phyloP scores from a whole-genome alignment of 352 stramenopile genomes.

The Globisporangium sylvaticum region DNA sequence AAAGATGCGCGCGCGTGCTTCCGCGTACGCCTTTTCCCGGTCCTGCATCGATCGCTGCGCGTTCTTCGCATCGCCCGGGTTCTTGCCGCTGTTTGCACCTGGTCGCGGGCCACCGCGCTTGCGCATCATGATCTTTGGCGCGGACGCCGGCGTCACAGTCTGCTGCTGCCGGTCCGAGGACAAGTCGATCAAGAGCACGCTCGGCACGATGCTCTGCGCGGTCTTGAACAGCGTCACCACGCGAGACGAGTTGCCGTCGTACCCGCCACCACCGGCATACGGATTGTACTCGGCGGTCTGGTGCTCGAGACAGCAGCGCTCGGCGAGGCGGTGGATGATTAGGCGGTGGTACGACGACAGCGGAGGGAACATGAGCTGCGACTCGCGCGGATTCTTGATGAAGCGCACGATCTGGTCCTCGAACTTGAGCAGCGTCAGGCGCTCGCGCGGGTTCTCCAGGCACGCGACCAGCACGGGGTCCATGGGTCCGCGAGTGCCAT shows the following conservation, averaged over 20 bases:
- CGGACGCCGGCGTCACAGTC: slow-evolving; percentile 60
- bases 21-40: slow-evolving; percentile 92
- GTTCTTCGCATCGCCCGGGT: slow-evolving; percentile 34
- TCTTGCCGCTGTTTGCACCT: slow-evolving; percentile 29
- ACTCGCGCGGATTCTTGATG: slow-evolving; percentile 53
- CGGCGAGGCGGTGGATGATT: slow-evolving; percentile 90
- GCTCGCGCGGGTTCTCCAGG: slow-evolving; percentile 77
- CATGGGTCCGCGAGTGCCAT: slow-evolving; percentile 39
- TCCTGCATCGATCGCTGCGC: slow-evolving; percentile 82
- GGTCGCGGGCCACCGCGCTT: slow-evolving; percentile 42
- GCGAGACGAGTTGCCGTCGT: slow-evolving; percentile 62
- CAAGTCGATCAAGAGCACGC: slow-evolving; percentile 87
- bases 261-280: slow-evolving; percentile 27
- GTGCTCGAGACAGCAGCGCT: slow-evolving; percentile 90
- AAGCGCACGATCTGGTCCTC: slow-evolving; percentile 88
- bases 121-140: slow-evolving; percentile 92
- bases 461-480: slow-evolving; percentile 76
- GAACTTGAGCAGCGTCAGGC: slow-evolving; percentile 80
- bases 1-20: slow-evolving; percentile 94
- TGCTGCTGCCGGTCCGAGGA: slow-evolving; percentile 64
- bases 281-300: slow-evolving; percentile 78
- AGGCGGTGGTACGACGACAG: slow-evolving; percentile 86
- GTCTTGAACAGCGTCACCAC: slow-evolving; percentile 90
- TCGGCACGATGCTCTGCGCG: slow-evolving; percentile 65
- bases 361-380: slow-evolving; percentile 74